Evolutionary conservation across 495 filamentous ascomycete genomes (phyloP), one percentile per base, ranked within the genome.

Genomic region (Xylaria grammica): DNA sequence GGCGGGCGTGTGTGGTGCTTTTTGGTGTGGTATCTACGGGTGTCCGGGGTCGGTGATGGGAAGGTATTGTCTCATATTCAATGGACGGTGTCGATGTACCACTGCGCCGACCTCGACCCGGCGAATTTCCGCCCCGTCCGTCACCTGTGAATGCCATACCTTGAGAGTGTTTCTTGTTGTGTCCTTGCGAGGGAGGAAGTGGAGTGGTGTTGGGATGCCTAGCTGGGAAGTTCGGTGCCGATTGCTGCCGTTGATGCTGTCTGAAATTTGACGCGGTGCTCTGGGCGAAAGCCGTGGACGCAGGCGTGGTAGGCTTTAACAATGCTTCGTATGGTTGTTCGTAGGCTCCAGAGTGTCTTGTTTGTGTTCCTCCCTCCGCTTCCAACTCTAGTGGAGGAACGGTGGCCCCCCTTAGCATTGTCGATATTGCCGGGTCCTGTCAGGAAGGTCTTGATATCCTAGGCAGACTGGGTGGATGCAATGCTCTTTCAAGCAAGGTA

Each of bases 131-230:
- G 24, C 71, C 67, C 54, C 65, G 75, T 67, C 66, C 69, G 63
- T 82, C 79, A 44, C 79, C 79, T 58, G 79, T 82, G 45, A 77
- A 69, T 3, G 77, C 74, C 79, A 82, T 82, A 46, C 72, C 75
- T 62, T 77, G 77, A 4, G 73, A 77, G 19, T 66, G 57, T 34
- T 22, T 69, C 22, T 61, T 59, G 40, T 57, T 52, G 67, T 73
- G 76, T 59, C 60, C 60, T 65, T 71, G 68, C 46, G 63, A 72
- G 4, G 77, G 72, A 34, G 77, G 76, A 2, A 62, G 65, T 9
- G 74, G 72, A 48, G 72, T 69, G 57, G 71, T 73, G 49, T 71
- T 65, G 53, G 75, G 71, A 46, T 67, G 51, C 3, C 72, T 65
- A 30, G 74, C 71, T 27, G 79, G 67, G 56, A 81, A 48, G 56